Conservation (phyloP, 2,329 filamentous ascomycete genomes). For the Cordyceps militaris region DNA sequence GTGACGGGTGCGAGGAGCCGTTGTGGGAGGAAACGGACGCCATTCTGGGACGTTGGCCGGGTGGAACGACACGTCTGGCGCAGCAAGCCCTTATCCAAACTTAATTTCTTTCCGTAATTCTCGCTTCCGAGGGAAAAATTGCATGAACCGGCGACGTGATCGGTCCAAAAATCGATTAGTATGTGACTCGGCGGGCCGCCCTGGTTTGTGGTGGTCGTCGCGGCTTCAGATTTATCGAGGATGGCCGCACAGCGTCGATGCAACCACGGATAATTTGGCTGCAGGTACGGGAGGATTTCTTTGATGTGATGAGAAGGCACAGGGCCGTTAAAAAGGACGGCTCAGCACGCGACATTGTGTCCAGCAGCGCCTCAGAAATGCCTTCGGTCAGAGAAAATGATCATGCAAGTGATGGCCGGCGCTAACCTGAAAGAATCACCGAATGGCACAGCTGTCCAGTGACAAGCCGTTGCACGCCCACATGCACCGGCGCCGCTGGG, state of each 20-base stretch:
- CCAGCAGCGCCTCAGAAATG: not conserved
- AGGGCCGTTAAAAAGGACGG: not conserved
- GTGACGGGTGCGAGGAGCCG: slow-evolving; percentile 32
- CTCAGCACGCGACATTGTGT: slow-evolving; percentile 11
- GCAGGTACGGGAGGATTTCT: not conserved
- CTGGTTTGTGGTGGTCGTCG: not conserved
- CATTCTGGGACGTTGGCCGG: slow-evolving; percentile 18
- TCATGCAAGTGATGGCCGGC: slow-evolving; percentile 6
- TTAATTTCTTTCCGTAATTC: not conserved
- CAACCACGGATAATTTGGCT: not conserved
- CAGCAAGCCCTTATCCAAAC: not conserved
- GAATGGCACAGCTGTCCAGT: slow-evolving; percentile 11
- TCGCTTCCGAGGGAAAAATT: not conserved
- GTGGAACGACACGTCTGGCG: not conserved
- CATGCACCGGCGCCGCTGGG: slow-evolving; percentile 6
- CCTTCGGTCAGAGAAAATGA: slow-evolving; percentile 12
- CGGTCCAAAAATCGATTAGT: not conserved
- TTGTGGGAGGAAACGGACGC: slow-evolving; percentile 33
- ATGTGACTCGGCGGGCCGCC: not conserved
- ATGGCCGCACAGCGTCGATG: not conserved
- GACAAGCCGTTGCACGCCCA: slow-evolving; percentile 11
- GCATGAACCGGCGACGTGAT: not conserved
- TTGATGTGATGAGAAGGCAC: not conserved
- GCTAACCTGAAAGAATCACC: slow-evolving; percentile 14
- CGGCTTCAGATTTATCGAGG: not conserved